Evolutionary conservation across 139 green algal genomes (phyloP), one percentile per base, ranked within the genome.

Genomic region (Mesotaenium endlicherianum): DNA sequence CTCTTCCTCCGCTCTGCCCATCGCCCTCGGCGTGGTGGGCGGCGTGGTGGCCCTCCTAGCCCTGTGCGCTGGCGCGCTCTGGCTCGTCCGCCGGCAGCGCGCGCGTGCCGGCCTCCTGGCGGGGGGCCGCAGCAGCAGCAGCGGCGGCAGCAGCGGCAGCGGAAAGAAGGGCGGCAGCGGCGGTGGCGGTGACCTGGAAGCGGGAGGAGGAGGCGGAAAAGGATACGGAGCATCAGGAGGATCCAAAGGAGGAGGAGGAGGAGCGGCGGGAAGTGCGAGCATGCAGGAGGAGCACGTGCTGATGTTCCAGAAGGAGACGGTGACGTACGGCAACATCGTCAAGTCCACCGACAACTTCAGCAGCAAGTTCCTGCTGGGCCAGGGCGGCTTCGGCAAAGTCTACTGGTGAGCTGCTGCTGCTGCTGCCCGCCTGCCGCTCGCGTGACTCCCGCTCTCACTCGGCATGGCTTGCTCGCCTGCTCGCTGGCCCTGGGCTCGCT

Each of bases 301-400:
- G 57, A 30, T 68, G 57, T 68, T 68, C 36, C n/a, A 68, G 57
- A 68, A 68, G 57, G n/a, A 39, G 57, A 68, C 34, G 26, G 5
- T 68, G 14, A 80, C 71, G 8, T 40, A 59, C 20, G 43, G 26
- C 0, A 39, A 80, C n/a, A 55, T 80, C 20, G 71, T 80, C 38
- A 34, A 58, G n/a, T 5, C 71, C 6, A 80, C 71, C 6, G 38
- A 80, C n/a, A 55, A 75, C 55, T 80, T 75, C 4, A 80, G 71
- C 42, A 58, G 31, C 1, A 57, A 80, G 1, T 80, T 80, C 53
- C 41, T 43, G 0, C 1, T 80, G 16, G 71, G 71, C 5, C 8
- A 17, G 17, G 71, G 71, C 30, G 38, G 71, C 31, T 74, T 80
- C 30, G 71, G 71, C 34, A 59, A 36, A 3, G 71, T 80, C 5